Conservation (phyloP, 169 alveolate genomes). For the Theileria luwenshuni region DNA sequence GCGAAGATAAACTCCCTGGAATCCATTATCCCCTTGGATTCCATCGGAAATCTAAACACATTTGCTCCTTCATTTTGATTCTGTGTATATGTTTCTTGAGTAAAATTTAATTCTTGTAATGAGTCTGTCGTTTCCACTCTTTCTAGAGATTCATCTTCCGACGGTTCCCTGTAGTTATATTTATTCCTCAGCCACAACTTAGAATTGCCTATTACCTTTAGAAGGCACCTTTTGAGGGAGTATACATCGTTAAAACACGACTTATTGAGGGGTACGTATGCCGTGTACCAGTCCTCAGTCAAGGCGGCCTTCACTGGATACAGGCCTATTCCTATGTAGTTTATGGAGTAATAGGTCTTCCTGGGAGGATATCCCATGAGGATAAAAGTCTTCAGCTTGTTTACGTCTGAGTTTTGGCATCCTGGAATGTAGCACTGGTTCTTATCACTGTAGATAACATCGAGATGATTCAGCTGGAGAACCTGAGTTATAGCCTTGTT, state of each 20-base stretch:
- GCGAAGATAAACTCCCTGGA: conserved; percentile 26
- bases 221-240: conserved; percentile 20
- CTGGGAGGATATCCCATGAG: conserved; percentile 58
- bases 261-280: conserved; percentile 62
- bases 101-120: background rate
- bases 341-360: conserved; percentile 57
- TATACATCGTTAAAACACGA: conserved; percentile 36
- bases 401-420: conserved; percentile 33
- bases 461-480: conserved; percentile 32
- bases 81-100: background rate
- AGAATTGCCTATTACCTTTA: conserved; percentile 34
- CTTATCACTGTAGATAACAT: conserved; percentile 38
- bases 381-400: conserved; percentile 32
- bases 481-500: conserved; percentile 27
- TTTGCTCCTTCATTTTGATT: background rate
- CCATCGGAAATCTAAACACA: conserved; percentile 24
- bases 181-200: background rate
- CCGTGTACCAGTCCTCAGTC: conserved; percentile 58
- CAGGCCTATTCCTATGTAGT: conserved; percentile 65
- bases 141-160: background rate
- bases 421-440: conserved; percentile 57
- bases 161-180: background rate
- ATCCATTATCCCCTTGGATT: conserved; percentile 5
- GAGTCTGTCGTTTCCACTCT: background rate
- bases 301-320: conserved; percentile 18